A percentile compares a stretch with the other conserved stretches of the same genome.
These are phyloP conservation scores for Huntiella moniliformis DNA, from an alignment of 2,329 filamentous ascomycete genomes.

Conservation along the genomic window DNA sequence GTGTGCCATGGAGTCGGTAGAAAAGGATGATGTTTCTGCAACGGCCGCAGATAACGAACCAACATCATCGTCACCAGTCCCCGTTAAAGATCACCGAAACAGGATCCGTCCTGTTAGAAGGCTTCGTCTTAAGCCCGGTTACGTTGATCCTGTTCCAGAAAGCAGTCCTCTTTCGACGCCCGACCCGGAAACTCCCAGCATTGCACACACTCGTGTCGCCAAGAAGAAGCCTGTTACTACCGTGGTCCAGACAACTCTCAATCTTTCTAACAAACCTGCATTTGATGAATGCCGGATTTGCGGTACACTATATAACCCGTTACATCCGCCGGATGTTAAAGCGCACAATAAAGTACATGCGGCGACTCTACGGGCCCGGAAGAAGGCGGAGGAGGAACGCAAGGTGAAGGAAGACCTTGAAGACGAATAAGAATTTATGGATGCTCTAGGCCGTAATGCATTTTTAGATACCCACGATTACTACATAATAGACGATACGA, in stretches of 20 bases:
- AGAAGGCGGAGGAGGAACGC: conserved; percentile 9
- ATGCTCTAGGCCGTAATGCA: too few relatives aligned
- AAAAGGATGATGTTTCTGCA: neutral
- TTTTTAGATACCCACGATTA: too few relatives aligned
- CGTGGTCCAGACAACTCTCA: conserved; percentile 25
- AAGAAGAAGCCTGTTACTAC: neutral
- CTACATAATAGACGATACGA: too few relatives aligned
- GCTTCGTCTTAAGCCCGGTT: conserved; percentile 1
- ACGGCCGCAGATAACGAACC: neutral
- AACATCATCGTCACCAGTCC: neutral
- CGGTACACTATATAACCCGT: conserved; percentile 26
- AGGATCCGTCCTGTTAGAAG: neutral
- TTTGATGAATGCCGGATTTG: conserved; percentile 27
- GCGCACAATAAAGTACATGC: conserved; percentile 24
- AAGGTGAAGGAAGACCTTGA: too few relatives aligned
- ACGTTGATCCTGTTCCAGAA: neutral
- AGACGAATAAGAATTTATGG: too few relatives aligned
- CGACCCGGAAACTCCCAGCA: neutral
- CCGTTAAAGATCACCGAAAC: neutral
- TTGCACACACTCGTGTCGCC: neutral
- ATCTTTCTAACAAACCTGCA: conserved; percentile 23
- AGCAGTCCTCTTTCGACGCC: neutral
- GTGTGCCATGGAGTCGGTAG: neutral
- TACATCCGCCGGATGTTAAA: conserved; percentile 26
- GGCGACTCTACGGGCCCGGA: conserved; percentile 17